These are phyloP conservation scores for Mangifera indica DNA, from an alignment of 345 rosid genomes.

Conservation along the genomic window DNA sequence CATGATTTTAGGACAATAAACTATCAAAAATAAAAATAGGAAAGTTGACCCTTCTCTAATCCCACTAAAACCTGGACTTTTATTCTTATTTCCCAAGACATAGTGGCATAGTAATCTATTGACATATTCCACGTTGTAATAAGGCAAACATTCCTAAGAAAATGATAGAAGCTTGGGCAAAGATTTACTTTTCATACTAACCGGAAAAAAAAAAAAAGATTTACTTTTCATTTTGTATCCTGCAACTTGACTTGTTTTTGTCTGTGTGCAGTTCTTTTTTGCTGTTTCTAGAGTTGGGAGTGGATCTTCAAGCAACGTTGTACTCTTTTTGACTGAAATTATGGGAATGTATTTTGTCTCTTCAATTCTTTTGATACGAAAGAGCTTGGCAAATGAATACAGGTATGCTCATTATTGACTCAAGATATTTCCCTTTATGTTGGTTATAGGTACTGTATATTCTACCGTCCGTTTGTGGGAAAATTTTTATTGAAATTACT, in stretches of 20 bases:
- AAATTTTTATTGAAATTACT: background rate
- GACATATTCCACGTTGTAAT: background rate
- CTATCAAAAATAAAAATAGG: no score
- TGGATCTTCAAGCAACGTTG: conserved; percentile 98
- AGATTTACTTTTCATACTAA: background rate
- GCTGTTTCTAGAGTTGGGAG: conserved; percentile 97
- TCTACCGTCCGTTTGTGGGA: background rate
- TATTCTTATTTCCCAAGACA: no score
- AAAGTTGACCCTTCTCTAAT: no score
- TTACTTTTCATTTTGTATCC: no score
- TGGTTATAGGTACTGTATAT: background rate
- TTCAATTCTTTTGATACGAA: conserved; percentile 90
- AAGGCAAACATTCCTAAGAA: background rate
- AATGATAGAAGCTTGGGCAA: background rate
- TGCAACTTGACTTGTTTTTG: conserved; percentile 26
- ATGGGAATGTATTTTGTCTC: conserved; percentile 99
- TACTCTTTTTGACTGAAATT: conserved; percentile 89
- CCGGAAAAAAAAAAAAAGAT: no score
- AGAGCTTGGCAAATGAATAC: conserved; percentile 93
- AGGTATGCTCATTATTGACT: conserved; percentile 42
- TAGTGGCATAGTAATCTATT: background rate
- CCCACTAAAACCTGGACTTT: no score
- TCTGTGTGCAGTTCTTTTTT: conserved; percentile 83
- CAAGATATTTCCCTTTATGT: background rate
- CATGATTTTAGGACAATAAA: no score